phyloP scores from a whole-genome alignment of 768 basidiomycete species.

The Cystofilobasidium ferigula region DNA sequence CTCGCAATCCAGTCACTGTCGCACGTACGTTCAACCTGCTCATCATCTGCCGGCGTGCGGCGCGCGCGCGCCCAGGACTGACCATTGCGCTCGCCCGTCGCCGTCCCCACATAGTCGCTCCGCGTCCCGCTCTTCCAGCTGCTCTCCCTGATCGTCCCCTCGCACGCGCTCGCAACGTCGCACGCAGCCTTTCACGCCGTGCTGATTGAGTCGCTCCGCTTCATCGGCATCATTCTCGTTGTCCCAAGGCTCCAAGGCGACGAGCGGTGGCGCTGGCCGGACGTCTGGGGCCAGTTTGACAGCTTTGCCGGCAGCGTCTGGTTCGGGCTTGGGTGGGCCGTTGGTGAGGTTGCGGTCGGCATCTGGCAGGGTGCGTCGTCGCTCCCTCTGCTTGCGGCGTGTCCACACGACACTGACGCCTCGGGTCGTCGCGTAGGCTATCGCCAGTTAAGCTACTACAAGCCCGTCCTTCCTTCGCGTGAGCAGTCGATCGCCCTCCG shows the following conservation, averaged over 20 bases:
- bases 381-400: too few relatives aligned
- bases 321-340: conserved; percentile 23
- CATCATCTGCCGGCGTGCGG: too few relatives aligned
- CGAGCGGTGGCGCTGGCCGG: neutral
- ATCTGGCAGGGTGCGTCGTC: conserved; percentile 24
- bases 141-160: conserved; percentile 7
- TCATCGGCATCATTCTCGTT: conserved; percentile 1
- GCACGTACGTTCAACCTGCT: conserved; percentile 8
- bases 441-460: neutral
- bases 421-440: neutral
- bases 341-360: conserved; percentile 18
- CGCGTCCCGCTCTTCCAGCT: conserved; percentile 16
- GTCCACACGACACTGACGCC: neutral
- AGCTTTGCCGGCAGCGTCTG: conserved; percentile 10
- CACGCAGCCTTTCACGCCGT: conserved; percentile 11
- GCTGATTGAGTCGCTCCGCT: conserved; percentile 9
- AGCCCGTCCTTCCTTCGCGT: neutral
- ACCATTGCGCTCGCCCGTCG: neutral
- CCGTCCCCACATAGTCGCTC: conserved; percentile 10
- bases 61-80: neutral
- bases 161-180: neutral
- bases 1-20: conserved; percentile 19
- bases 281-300: conserved; percentile 19
- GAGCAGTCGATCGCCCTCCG: neutral
- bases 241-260: conserved; percentile 5